phyloP scores from a whole-genome alignment of 371 early-diverging fungal genomes.

The Haplosporangium sp. region DNA sequence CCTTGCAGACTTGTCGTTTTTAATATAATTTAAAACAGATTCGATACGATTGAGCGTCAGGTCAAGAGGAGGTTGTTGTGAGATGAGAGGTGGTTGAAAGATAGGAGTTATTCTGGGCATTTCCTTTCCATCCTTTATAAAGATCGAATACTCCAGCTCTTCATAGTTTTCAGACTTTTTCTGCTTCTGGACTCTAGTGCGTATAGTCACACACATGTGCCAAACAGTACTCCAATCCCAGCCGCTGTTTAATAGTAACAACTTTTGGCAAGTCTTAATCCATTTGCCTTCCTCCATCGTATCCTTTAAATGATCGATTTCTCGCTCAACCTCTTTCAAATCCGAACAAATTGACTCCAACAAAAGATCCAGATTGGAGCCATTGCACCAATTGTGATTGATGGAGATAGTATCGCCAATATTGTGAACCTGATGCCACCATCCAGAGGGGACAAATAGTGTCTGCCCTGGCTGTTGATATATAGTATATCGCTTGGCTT shows the following conservation, averaged over 20 bases:
- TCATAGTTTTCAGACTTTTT: neutral
- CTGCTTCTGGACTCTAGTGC: constrained; percentile 24
- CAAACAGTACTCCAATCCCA: constrained; percentile 68
- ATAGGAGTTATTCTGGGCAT: constrained; percentile 18
- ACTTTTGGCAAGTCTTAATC: constrained; percentile 61
- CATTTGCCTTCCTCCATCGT: constrained; percentile 61
- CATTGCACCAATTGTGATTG: constrained; percentile 83
- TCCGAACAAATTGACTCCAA: constrained; percentile 62
- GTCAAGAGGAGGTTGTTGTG: constrained; percentile 45
- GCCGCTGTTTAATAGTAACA: constrained; percentile 67
- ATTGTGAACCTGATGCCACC: constrained; percentile 83
- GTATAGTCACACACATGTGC: constrained; percentile 48
- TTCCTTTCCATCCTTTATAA: constrained; percentile 12
- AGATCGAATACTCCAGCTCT: neutral
- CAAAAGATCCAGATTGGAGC: constrained; percentile 65
- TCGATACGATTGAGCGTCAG: constrained; percentile 31
- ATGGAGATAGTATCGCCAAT: constrained; percentile 80
- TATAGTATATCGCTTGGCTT: constrained; percentile 62
- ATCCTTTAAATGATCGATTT: constrained; percentile 68
- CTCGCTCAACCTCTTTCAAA: constrained; percentile 61
- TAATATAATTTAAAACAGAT: constrained; percentile 22
- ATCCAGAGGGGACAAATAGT: constrained; percentile 79
- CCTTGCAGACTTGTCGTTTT: constrained; percentile 22
- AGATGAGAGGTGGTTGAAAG: constrained; percentile 29
- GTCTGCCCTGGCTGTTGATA: constrained; percentile 75